phyloP scores from a whole-genome alignment of 345 rosid genomes.

The Carallia pectinifolia region DNA sequence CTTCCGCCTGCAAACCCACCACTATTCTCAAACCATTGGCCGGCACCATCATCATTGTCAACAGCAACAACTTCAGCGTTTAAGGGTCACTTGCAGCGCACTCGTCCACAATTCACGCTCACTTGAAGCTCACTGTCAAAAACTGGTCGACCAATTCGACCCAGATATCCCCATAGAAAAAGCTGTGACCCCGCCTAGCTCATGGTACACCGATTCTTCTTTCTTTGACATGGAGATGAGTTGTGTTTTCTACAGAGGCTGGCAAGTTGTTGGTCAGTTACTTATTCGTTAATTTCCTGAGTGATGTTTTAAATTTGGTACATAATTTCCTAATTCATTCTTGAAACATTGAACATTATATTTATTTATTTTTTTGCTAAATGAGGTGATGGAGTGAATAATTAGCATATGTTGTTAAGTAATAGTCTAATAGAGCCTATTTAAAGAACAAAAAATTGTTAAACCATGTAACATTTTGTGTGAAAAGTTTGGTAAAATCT shows the following conservation, averaged over 20 bases:
- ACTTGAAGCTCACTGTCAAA: neutral
- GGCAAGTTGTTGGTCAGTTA: constrained; percentile 81
- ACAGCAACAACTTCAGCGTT: neutral
- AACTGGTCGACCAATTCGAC: constrained; percentile 48
- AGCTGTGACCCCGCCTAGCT: constrained; percentile 75
- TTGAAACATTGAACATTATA: too few species aligned
- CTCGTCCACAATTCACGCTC: neutral
- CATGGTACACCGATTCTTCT: constrained; percentile 75
- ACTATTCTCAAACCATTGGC: neutral
- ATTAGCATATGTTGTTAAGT: too few species aligned
- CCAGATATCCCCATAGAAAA: constrained; percentile 64
- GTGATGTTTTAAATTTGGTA: too few species aligned
- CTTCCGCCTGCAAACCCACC: neutral
- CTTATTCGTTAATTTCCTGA: neutral
- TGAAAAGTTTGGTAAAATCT: too few species aligned
- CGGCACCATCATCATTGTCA: neutral
- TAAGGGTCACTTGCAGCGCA: neutral
- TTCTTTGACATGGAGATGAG: constrained; percentile 58
- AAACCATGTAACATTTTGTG: too few species aligned
- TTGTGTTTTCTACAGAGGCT: constrained; percentile 71
- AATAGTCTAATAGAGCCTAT: too few species aligned
- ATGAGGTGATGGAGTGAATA: too few species aligned
- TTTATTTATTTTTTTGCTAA: too few species aligned
- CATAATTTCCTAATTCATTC: too few species aligned
- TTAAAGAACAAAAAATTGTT: too few species aligned